Evolutionary conservation across 768 basidiomycete genomes (phyloP), one percentile per base, ranked within the genome.

Genomic region (Agrocybe pediades): DNA sequence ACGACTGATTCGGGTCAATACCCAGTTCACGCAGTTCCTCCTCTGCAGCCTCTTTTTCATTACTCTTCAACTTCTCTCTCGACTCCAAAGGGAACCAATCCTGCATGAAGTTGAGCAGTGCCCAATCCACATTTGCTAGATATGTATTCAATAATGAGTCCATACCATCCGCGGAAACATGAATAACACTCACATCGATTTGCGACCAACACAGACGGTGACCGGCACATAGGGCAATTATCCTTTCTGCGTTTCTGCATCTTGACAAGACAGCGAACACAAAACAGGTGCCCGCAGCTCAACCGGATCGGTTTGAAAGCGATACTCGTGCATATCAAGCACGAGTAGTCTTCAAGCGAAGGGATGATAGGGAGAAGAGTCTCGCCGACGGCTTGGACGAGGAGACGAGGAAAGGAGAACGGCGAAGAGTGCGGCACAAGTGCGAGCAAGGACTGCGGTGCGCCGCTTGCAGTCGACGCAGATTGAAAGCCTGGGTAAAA

Each of bases 291-390:
- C 0, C 87, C 80, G 55, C 95, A 98, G 16, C 70, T 67, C 2
- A 98, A 77, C 9, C 94, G 75, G 46, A 96, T 88, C 0, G 95
- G 95, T 68, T 93, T 94, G 78, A 95, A 98, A 5, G 94, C 95
- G 58, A 98, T 85, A 55, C 81, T 83, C 2, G 87, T 90, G 70
- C 95, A 97, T 53, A 97, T 95, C 33, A 88, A 74, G 61, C 95
- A 98, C 1, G 83, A 72, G 65, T 95, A 97, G 69, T 96, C 90
- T 53, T 92, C 89, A 11, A 92, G 70, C 51, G 83, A 82, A 2
- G 91, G 91, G 17, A 93, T 80, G 48, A 94, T 71, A 0, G 94
- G 92, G 2, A 97, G 75, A 1, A 97, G 76, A 0, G 81, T 91
- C 65, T 90, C 85, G 19, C 90, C 89, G 36, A 98, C 77, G 4